A percentile compares a stretch with the other conserved stretches of the same genome.
Evolutionary conservation across 139 green algal species (phyloP).

Genomic region (Eudorina sp.): DNA sequence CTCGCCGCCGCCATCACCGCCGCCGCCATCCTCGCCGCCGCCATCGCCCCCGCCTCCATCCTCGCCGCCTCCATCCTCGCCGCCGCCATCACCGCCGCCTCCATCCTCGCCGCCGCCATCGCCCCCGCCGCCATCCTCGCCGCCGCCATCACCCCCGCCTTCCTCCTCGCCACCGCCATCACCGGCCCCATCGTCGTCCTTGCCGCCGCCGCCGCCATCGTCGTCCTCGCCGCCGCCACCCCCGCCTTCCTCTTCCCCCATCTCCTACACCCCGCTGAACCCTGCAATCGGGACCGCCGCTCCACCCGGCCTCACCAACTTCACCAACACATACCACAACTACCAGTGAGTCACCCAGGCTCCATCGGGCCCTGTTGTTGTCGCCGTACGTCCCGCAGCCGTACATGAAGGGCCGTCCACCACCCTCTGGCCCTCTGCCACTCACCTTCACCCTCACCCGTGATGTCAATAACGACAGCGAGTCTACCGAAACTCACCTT

Average conservation of each 20-base stretch:
- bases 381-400: too few relatives aligned
- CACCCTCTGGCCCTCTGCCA: too few relatives aligned
- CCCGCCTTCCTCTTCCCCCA: neutral
- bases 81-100: neutral
- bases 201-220: neutral
- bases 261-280: neutral
- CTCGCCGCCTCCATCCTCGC: neutral
- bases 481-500: neutral
- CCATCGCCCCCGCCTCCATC: neutral
- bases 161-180: neutral
- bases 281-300: neutral
- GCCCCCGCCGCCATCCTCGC: neutral
- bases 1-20: neutral
- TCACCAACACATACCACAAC: slow-evolving; percentile 7
- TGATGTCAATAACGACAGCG: neutral
- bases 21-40: neutral
- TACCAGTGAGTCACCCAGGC: neutral
- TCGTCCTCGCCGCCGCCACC: neutral
- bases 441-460: too few relatives aligned
- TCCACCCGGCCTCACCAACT: neutral
- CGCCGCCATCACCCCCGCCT: neutral
- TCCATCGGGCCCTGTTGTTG: too few relatives aligned
- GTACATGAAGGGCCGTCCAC: too few relatives aligned
- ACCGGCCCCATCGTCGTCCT: neutral
- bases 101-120: neutral